A percentile compares a stretch with the other conserved stretches of the same genome.
Evolutionary conservation across 768 basidiomycete species (phyloP).

Genomic region (Hortiboletus campestris): DNA sequence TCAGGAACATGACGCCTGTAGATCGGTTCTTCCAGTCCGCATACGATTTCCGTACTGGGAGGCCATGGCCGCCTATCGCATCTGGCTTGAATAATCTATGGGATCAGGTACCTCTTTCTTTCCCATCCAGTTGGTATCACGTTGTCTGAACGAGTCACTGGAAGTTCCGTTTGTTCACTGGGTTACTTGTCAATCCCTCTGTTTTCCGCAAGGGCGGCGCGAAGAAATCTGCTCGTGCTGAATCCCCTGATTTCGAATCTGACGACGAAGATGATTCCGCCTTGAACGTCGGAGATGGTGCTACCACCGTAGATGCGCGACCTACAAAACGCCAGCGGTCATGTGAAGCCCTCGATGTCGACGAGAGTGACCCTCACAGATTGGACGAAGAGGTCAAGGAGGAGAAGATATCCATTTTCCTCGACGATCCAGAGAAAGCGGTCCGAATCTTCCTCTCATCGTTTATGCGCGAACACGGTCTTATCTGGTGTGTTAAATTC

Average conservation of each 20-base stretch:
- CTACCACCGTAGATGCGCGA: not conserved
- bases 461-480: slow-evolving; percentile 62
- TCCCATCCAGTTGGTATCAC: not conserved
- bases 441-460: slow-evolving; percentile 70
- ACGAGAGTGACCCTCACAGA: slow-evolving; percentile 37
- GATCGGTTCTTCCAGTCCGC: slow-evolving; percentile 63
- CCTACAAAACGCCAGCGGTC: slow-evolving; percentile 28
- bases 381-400: slow-evolving; percentile 37
- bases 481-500: slow-evolving; percentile 54
- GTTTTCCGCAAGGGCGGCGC: slow-evolving; percentile 28
- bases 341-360: slow-evolving; percentile 7
- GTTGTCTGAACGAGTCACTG: slow-evolving; percentile 6
- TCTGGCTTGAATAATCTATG: slow-evolving; percentile 46
- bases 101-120: slow-evolving; percentile 53
- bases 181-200: slow-evolving; percentile 51
- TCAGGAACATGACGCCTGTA: slow-evolving; percentile 37
- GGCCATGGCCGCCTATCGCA: slow-evolving; percentile 37
- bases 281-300: slow-evolving; percentile 1
- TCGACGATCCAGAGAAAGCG: slow-evolving; percentile 57
- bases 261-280: slow-evolving; percentile 26
- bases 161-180: slow-evolving; percentile 62
- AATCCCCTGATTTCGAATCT: slow-evolving; percentile 37
- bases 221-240: slow-evolving; percentile 31
- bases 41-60: slow-evolving; percentile 48
- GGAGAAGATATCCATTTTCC: slow-evolving; percentile 49